These are phyloP conservation scores for Chaetothyriales sp. DNA, from an alignment of 2,329 filamentous ascomycete species.

Conservation along the genomic window DNA sequence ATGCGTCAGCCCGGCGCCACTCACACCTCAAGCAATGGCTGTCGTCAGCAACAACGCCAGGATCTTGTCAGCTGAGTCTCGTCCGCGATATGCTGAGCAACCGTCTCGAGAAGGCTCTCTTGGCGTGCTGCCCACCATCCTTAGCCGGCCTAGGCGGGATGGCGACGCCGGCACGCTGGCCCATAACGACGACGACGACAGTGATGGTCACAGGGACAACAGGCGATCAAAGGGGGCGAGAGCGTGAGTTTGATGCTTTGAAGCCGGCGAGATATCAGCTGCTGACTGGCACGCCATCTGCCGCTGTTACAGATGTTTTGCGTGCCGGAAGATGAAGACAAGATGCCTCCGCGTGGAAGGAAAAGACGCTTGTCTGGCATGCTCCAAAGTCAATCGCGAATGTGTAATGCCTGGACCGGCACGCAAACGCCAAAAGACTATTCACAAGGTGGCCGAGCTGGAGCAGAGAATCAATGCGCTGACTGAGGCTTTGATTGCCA, in stretches of 20 bases:
- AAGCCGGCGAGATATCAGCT: background rate
- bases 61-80: background rate
- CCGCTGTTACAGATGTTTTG: conserved; percentile 5
- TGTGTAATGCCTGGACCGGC: conserved; percentile 63
- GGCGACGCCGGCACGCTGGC: background rate
- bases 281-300: background rate
- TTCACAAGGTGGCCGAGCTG: conserved; percentile 72
- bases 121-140: background rate
- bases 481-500: conserved; percentile 59
- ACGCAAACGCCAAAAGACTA: conserved; percentile 72
- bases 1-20: background rate
- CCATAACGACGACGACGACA: background rate
- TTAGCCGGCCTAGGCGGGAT: background rate
- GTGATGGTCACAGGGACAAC: background rate
- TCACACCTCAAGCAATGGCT: background rate
- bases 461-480: conserved; percentile 84
- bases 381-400: conserved; percentile 60
- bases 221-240: background rate
- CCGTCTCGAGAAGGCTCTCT: background rate
- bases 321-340: conserved; percentile 18
- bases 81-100: background rate
- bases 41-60: background rate
- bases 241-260: background rate
- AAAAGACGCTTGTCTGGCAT: conserved; percentile 47
- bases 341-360: conserved; percentile 16